Conservation (phyloP, 1,284 basidiomycete genomes). For the Ceratobasidium sp. region DNA sequence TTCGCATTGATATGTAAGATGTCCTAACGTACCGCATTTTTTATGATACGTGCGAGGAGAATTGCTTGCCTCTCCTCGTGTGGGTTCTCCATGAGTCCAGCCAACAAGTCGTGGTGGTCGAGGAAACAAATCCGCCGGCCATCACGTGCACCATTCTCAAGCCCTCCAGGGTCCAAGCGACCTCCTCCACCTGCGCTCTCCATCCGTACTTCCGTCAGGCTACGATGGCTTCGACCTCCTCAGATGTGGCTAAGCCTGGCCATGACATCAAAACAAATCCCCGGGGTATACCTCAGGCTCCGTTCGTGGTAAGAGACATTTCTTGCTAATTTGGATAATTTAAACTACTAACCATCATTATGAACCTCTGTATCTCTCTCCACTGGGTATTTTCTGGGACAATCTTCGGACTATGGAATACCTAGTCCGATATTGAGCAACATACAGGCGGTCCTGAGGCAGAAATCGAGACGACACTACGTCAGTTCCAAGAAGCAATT, state of each 20-base stretch:
- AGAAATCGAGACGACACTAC: slow-evolving; percentile 83
- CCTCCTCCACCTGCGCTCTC: background rate
- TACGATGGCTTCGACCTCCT: too few species aligned
- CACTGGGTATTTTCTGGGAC: too few species aligned
- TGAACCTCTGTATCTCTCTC: background rate
- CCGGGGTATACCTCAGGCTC: slow-evolving; percentile 92
- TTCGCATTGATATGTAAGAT: slow-evolving; percentile 44
- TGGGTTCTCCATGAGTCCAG: slow-evolving; percentile 81
- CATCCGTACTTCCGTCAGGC: background rate
- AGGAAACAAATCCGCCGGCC: background rate
- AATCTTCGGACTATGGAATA: too few species aligned
- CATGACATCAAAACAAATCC: slow-evolving; percentile 75
- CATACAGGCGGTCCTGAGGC: slow-evolving; percentile 86
- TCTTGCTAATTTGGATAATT: background rate
- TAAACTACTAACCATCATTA: background rate
- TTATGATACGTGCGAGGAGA: slow-evolving; percentile 88
- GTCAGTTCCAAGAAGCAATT: slow-evolving; percentile 91
- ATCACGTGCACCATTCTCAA: slow-evolving; percentile 4
- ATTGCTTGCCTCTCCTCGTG: slow-evolving; percentile 92
- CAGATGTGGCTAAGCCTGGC: background rate
- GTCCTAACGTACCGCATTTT: slow-evolving; percentile 78
- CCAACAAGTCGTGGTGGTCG: background rate
- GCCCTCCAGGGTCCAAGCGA: background rate
- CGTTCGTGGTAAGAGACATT: slow-evolving; percentile 83
- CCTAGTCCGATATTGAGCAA: slow-evolving; percentile 88